Percentiles rank a stretch among this genome's conserved stretches.
phyloP scores from a whole-genome alignment of 1,284 basidiomycete genomes.

The Cryptococcus sp. region DNA sequence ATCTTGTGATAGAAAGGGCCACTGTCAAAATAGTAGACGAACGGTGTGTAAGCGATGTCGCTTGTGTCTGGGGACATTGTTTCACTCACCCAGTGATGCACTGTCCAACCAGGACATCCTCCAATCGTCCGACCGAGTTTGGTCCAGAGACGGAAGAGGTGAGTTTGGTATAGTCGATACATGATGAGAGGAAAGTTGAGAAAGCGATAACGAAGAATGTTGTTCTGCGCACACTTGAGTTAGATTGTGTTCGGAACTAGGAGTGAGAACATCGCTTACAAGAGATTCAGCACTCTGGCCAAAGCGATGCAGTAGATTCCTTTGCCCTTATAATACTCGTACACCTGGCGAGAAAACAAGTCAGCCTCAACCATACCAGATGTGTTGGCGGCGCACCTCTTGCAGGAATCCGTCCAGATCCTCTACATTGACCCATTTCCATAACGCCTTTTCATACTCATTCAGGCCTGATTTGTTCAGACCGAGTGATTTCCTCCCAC shows the following conservation, averaged over 20 bases:
- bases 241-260: not conserved
- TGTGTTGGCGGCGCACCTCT: constrained; percentile 61
- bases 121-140: constrained; percentile 59
- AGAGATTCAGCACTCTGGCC: constrained; percentile 79
- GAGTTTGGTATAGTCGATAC: constrained; percentile 86
- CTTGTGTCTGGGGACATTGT: not conserved
- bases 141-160: constrained; percentile 44
- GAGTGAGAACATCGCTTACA: constrained; percentile 63
- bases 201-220: constrained; percentile 96
- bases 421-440: constrained; percentile 99
- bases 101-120: constrained; percentile 74
- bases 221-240: constrained; percentile 62
- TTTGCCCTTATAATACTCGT: constrained; percentile 93
- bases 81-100: constrained; percentile 74
- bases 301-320: constrained; percentile 93
- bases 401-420: constrained; percentile 94
- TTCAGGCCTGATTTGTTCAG: constrained; percentile 62
- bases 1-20: constrained; percentile 54
- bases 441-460: constrained; percentile 84
- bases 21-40: constrained; percentile 3
- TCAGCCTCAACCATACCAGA: constrained; percentile 4
- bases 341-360: constrained; percentile 54
- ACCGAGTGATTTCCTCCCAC: not conserved
- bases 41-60: not conserved
- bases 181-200: constrained; percentile 92